Evolutionary conservation across 345 rosid genomes (phyloP).

Genomic region (Syzygium oleosum): DNA sequence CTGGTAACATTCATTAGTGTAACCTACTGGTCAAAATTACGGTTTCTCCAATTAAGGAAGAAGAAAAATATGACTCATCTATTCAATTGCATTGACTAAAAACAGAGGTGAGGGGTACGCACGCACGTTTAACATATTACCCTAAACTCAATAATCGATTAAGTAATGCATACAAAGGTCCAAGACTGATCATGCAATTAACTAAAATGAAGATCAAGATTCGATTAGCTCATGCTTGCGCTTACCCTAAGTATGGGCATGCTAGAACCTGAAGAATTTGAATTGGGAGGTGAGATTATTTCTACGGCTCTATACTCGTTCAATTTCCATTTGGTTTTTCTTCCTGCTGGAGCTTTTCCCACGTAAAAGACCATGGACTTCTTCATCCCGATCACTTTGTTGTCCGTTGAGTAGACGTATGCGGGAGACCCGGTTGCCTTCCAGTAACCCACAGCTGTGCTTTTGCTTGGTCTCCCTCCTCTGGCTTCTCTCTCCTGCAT

Average conservation of each 20-base stretch:
- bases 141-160: neutral
- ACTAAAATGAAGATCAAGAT: neutral
- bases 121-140: neutral
- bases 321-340: neutral
- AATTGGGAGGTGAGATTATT: neutral
- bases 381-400: neutral
- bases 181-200: neutral
- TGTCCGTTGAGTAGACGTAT: neutral
- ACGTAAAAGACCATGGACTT: neutral
- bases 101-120: neutral
- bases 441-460: neutral
- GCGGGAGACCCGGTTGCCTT: neutral
- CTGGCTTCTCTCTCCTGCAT: neutral
- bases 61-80: neutral
- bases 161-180: neutral
- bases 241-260: neutral
- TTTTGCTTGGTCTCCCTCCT: neutral
- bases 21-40: neutral
- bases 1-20: neutral
- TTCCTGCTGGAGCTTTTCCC: neutral
- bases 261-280: neutral
- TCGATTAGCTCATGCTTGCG: neutral
- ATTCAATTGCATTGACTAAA: neutral
- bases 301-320: conserved; percentile 64
- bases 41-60: neutral